Evolutionary conservation across 371 early-diverging fungal genomes (phyloP).

Genomic region (Mucor velutinosus): DNA sequence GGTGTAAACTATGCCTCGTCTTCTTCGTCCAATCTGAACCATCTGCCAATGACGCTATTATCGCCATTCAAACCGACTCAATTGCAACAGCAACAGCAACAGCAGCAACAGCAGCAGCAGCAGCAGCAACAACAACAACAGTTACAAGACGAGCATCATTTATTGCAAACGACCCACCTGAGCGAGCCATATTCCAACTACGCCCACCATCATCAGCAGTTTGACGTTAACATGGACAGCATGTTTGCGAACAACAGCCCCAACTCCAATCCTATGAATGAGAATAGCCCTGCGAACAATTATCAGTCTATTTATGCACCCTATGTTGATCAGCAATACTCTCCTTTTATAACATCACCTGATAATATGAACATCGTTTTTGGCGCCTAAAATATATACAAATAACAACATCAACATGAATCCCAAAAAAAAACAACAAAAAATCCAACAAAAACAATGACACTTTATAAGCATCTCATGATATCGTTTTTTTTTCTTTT

Average conservation of each 20-base stretch:
- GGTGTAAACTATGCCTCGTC: not conserved
- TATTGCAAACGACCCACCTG: not conserved
- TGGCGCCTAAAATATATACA: slow-evolving; percentile 16
- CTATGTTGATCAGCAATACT: slow-evolving; percentile 21
- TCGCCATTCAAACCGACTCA: slow-evolving; percentile 40
- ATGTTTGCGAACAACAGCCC: slow-evolving; percentile 2
- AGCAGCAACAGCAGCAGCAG: not conserved
- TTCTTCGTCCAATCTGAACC: slow-evolving; percentile 15
- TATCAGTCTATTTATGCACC: slow-evolving; percentile 15
- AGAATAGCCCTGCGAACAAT: not conserved
- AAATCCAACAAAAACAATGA: slow-evolving; percentile 7
- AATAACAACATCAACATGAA: not conserved
- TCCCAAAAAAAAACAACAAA: not conserved
- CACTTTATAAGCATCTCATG: slow-evolving; percentile 4
- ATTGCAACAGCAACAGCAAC: slow-evolving; percentile 15
- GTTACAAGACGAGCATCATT: not conserved
- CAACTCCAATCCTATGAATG: not conserved
- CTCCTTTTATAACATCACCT: slow-evolving; percentile 18
- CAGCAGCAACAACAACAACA: not conserved
- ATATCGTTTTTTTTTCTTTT: slow-evolving; percentile 6
- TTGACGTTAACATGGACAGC: not conserved
- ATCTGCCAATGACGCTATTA: slow-evolving; percentile 24
- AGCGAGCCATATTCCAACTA: not conserved
- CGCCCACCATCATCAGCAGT: not conserved
- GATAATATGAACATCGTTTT: slow-evolving; percentile 17